A percentile compares a stretch with the other conserved stretches of the same genome.
Conservation (phyloP, 1,139 yeast species). For the Yamadazyma diddensiae region DNA sequence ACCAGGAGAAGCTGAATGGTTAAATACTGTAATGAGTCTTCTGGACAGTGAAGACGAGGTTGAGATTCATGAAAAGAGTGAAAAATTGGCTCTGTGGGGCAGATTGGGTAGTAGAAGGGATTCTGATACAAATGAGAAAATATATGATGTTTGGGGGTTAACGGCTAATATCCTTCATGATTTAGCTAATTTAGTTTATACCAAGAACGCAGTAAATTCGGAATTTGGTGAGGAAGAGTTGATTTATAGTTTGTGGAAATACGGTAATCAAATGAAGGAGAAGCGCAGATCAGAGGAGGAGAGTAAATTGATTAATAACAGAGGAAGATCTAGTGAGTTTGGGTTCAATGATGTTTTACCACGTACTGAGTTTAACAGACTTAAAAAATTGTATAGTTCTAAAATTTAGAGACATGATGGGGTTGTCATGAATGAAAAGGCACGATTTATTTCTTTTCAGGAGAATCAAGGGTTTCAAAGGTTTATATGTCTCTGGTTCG, state of each 20-base stretch:
- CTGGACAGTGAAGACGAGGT: not conserved
- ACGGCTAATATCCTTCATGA: slow-evolving; percentile 86
- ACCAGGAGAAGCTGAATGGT: slow-evolving; percentile 58
- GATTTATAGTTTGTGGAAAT: slow-evolving; percentile 51
- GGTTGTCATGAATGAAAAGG: no score
- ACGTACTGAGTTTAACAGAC: slow-evolving; percentile 38
- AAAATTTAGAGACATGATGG: not conserved
- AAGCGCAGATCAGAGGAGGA: slow-evolving; percentile 35
- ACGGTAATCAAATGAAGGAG: slow-evolving; percentile 46
- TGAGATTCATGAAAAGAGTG: slow-evolving; percentile 17
- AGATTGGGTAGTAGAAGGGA: slow-evolving; percentile 40
- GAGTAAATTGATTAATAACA: slow-evolving; percentile 32
- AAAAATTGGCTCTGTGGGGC: slow-evolving; percentile 33
- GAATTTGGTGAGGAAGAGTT: slow-evolving; percentile 65
- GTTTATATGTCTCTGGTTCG: no score
- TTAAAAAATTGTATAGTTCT: slow-evolving; percentile 38
- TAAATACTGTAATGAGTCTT: slow-evolving; percentile 43
- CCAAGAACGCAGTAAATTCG: slow-evolving; percentile 13
- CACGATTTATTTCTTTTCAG: no score
- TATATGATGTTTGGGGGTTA: slow-evolving; percentile 84
- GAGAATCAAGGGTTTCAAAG: no score
- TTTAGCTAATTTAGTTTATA: slow-evolving; percentile 59
- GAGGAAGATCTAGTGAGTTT: slow-evolving; percentile 27
- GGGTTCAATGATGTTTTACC: slow-evolving; percentile 54
- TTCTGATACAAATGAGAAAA: slow-evolving; percentile 36